Conservation (phyloP, 148 eudicot species). For the Dianthus caryophyllus region DNA sequence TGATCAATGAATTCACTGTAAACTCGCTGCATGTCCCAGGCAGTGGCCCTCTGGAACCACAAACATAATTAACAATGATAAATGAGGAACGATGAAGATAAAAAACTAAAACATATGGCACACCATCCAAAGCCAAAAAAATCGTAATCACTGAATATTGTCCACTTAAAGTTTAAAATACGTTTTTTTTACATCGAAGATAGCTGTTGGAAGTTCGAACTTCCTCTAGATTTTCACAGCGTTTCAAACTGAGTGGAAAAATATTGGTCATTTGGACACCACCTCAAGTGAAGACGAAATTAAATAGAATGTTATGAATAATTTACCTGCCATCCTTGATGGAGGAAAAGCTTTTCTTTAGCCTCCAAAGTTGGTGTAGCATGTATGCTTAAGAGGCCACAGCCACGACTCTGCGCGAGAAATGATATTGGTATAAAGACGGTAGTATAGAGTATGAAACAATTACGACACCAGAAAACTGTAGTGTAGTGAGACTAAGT, state of each 20-base stretch:
- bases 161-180: background rate
- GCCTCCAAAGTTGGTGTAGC: constrained; percentile 91
- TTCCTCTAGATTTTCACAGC: background rate
- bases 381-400: constrained; percentile 81
- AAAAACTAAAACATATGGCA: background rate
- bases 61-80: constrained; percentile 11
- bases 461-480: background rate
- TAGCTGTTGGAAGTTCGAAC: background rate
- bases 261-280: too few species aligned
- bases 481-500: constrained; percentile 1
- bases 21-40: constrained; percentile 93
- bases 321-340: constrained; percentile 98
- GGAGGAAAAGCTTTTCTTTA: constrained; percentile 80
- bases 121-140: background rate
- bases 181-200: background rate
- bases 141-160: too few species aligned
- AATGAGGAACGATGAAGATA: constrained; percentile 5
- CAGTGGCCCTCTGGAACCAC: constrained; percentile 75
- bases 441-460: background rate
- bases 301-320: background rate
- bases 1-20: constrained; percentile 71
- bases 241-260: background rate
- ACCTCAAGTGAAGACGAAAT: background rate
- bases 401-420: constrained; percentile 81
- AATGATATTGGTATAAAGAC: background rate